Evolutionary conservation across 2,329 filamentous ascomycete genomes (phyloP), one percentile per base, ranked within the genome.

Genomic region (Aspergillus candidus): DNA sequence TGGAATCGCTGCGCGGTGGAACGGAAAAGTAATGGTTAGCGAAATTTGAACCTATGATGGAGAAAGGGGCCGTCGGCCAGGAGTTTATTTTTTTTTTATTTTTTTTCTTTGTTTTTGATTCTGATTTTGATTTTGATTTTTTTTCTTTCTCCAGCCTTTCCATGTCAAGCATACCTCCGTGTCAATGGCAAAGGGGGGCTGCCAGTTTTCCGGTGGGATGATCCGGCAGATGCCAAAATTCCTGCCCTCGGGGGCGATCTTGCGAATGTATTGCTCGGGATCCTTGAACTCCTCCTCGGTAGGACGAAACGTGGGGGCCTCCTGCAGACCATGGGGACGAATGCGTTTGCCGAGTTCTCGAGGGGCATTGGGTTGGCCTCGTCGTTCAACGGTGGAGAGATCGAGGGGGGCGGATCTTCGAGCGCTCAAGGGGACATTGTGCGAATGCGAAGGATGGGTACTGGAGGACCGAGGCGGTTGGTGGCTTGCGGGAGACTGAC

Each of bases 211-310:
- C 1, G 93, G 93, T 4, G 93, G 93, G 44, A 98, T 86, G 50
- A 98, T 88, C 69, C 96, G 95, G 77, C 89, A 90, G 42, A 98
- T 86, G 40, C 93, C 93, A 68, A 86, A 97, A 58, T 90, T 82
- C 53, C 77, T 80, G 17, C 88, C 93, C 63, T 96, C 89, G 1
- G 88, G 83, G 1, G 83, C 76, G 55, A 98, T 96, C 68, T 91
- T 96, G 63, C 83, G 83, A 57, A 98, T 90, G 61, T 96, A 98
- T 57, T 86, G 86, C 61, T 95, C 83, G 0, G 93, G 93, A 58
- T 98, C 90, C 59, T 84, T 88, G 76, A 93, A 98, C 67, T 98
- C 90, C 56, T 96, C 90, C 55, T 88, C 83, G 0, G 88, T 95
- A 29, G 93, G 93, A 52, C 82, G 78, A 66, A 88, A 98, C 4